phyloP scores from a whole-genome alignment of 106 monocot genomes.

The Posidonia australis region DNA sequence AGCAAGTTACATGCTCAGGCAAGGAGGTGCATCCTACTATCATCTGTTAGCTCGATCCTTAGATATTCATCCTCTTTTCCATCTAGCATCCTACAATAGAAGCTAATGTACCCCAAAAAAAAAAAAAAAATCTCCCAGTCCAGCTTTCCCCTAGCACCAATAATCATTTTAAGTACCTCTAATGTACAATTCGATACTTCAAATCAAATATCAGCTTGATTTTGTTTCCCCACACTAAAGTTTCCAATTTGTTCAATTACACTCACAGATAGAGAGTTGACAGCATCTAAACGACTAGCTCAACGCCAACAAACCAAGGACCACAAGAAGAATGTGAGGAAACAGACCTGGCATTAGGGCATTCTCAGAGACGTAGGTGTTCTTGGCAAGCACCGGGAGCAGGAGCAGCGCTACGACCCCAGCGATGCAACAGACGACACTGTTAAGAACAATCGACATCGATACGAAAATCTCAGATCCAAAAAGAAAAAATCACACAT shows the following conservation, averaged over 20 bases:
- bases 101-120: too few species aligned
- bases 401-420: slow-evolving; percentile 46
- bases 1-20: too few species aligned
- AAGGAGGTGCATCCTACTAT: too few species aligned
- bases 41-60: too few species aligned
- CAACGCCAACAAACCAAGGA: too few species aligned
- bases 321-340: background rate
- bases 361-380: slow-evolving; percentile 88
- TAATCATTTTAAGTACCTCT: too few species aligned
- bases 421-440: slow-evolving; percentile 45
- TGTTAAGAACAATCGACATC: slow-evolving; percentile 13
- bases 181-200: too few species aligned
- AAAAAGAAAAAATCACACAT: background rate
- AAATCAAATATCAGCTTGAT: background rate
- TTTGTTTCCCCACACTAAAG: background rate
- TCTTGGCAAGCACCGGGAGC: slow-evolving; percentile 74
- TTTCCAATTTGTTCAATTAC: background rate
- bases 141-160: too few species aligned
- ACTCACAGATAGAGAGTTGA: background rate
- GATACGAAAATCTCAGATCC: background rate
- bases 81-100: too few species aligned
- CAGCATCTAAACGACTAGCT: too few species aligned
- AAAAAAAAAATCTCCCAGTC: too few species aligned
- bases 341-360: slow-evolving; percentile 85
- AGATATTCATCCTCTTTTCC: too few species aligned